Evolutionary conservation across 768 basidiomycete species (phyloP), one percentile per base, ranked within the genome.

Genomic region (Sarcodon sp.): DNA sequence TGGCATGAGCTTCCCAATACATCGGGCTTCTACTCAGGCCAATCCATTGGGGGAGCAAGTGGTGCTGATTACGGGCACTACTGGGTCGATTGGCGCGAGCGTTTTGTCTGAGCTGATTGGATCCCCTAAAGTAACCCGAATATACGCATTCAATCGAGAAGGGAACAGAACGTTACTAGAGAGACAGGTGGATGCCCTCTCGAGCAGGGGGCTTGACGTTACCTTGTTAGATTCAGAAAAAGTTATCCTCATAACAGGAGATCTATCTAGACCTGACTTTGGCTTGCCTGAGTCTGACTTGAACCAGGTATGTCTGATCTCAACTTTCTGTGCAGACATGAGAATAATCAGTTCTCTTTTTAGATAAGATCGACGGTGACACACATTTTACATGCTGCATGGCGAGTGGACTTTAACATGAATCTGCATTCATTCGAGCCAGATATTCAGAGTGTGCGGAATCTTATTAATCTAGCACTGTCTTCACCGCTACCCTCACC

Each of bases 21-120:
- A 35, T 18, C 32, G 35, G 35, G 34, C 45, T 12, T 38, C 32
- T 38, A 52, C 11, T 11, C 35, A 32, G 35, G n/a, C 11, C 31
- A 49, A 45, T 47, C 33, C 39, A 21, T 4, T 4, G 11, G 21
- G 11, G n/a, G 43, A 36, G 6, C 53, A 53, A 33, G 56, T 59
- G 10, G 57, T 64, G 2, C 53, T 65, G 9, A 39, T 64, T 38
- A 65, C 64, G 6, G 64, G 64, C 11, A 59, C 61, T 2, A 65
- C 64, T 15, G 64, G 64, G 3, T 54, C 53, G 3, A 50, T 65
- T 11, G 64, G 64, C 7, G 48, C 57, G 16, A 54, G 61, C 18
- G 46, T 61, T 12, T 54, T 65, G 10, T 52, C 54, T 15, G 49
- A 54, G 21, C 49, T 62, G 21, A 48, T 59, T 13, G 39, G 35